Evolutionary conservation across 805 yeast species (phyloP), one percentile per base, ranked within the genome.

Genomic region (Metschnikowia vanudenii): DNA sequence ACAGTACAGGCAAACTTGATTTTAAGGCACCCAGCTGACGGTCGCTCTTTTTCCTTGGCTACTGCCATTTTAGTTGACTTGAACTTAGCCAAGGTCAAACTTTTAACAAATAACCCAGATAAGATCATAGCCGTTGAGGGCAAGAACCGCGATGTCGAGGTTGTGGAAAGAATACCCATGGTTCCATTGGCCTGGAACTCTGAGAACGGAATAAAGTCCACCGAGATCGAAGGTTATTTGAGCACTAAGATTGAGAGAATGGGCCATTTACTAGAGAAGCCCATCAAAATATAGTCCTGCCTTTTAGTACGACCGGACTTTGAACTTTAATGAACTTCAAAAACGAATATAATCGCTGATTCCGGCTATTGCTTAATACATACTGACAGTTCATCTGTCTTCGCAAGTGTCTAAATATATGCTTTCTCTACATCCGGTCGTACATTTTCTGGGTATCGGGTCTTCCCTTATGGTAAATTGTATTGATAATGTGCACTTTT

Each of bases 1-100:
- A 94, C 99, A 0, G 98, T 94, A 3, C 95, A 91, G 65, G 99
- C 99, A 8, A 94, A 94, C 66, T 70, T 94, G 48, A 65, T 94
- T 70, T 75, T 94, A 52, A 80, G 96, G 57, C 99, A 94, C 60
- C 99, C 99, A 5, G 98, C 97, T 0, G 99, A 94, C 66, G 96
- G 88, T n/a, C 81, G 99, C 58, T 85, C 91, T 37, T 94, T 92
- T 63, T 83, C 94, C 1, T 72, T 94, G 50, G 99, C 98, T 6
- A 94, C 97, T 9, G 94, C 98, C 2, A 94, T 94, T 32, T 72
- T 94, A 43, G 61, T 84, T 38, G 99, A 94, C 65, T 73, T 94
- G 54, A 94, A 90, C 10, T 76, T 88, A 50, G 63, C 67, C 18
- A 77, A 85, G 44, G 83, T 94, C 51, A 80, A 85, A 56, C 73